Base-by-base conservation (phyloP, 1,284 basidiomycete species). In the Phylloporus sp. region DNA sequence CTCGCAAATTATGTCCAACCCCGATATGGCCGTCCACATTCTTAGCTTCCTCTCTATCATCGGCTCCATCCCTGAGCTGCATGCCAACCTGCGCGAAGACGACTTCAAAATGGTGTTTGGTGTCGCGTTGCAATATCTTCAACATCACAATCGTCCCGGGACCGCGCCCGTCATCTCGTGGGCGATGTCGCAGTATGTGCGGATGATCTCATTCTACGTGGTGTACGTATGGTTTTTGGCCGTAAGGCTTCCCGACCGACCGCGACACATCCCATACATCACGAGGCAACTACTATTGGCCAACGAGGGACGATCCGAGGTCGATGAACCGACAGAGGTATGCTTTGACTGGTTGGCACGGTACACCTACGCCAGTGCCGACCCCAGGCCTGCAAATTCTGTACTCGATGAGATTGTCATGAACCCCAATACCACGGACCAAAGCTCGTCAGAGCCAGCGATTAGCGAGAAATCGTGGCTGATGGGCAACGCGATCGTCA, bases 271-370 rank as follows among this genome's bases (percentile, higher is more conserved):
- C 46, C 85, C 88, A 37, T 95, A 93, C 78, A 96, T 99, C 74
- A 92, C 92, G 2, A 86, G 92, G 12, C 93, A 96, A 68, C 84
- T 99, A 6, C 82, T 97, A 18, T 84, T 96, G 50, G 96, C 95
- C 17, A 96, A 97, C 77, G 92, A 94, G 65, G 90, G 87, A 28
- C 87, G 88, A 57, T 79, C 81, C 6, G 82, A 87, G 47, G 82
- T 98, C 3, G 96, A 98, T 73, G 95, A 95, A 69, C 91, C 93
- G 53, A 95, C 95, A 0, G 95, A 98, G 76, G 96, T 98, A 28
- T 98, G 95, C 75, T 97, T 99, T 73, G 98, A 99, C 77, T 99
- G 97, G 93, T 84, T 99, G 11, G 93, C 95, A 24, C 86, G 98
- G 22, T 98, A 98, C 75, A 93, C 97, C 0, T 98, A 97, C 73